A percentile compares a stretch with the other conserved stretches of the same genome.
These are phyloP conservation scores for Cephalotrichum gorgonifer DNA, from an alignment of 2,329 filamentous ascomycete genomes.

Conservation along the genomic window DNA sequence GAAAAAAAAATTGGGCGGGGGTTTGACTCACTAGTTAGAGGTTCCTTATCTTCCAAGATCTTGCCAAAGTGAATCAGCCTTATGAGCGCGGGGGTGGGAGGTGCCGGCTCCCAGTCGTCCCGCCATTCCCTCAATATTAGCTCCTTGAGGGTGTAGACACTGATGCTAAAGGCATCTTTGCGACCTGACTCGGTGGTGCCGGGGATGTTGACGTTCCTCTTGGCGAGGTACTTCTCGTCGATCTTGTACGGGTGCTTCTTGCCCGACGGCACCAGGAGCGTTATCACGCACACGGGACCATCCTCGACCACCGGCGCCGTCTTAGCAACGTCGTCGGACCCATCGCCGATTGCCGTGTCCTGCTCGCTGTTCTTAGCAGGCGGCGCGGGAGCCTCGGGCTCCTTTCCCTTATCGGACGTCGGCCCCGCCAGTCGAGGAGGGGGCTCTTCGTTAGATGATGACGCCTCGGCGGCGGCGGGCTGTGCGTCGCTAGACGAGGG, in stretches of 20 bases:
- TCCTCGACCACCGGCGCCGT: constrained; percentile 20
- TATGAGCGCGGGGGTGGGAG: constrained; percentile 80
- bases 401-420: neutral
- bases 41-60: constrained; percentile 78
- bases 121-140: constrained; percentile 89
- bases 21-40: constrained; percentile 60
- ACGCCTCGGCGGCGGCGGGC: neutral
- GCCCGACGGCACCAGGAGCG: constrained; percentile 70
- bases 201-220: constrained; percentile 68
- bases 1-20: constrained; percentile 3
- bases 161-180: constrained; percentile 78
- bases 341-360: constrained; percentile 27
- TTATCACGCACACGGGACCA: constrained; percentile 56
- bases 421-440: neutral
- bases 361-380: constrained; percentile 21
- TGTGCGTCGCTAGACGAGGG: neutral
- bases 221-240: constrained; percentile 73
- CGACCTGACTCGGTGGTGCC: constrained; percentile 47
- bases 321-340: constrained; percentile 29
- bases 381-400: constrained; percentile 12
- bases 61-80: constrained; percentile 87
- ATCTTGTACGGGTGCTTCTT: constrained; percentile 84
- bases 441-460: neutral
- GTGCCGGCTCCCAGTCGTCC: constrained; percentile 80
- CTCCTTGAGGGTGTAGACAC: constrained; percentile 88